Evolutionary conservation across 306 rosid genomes (phyloP).

Genomic region (Gastrolobium bilobum): DNA sequence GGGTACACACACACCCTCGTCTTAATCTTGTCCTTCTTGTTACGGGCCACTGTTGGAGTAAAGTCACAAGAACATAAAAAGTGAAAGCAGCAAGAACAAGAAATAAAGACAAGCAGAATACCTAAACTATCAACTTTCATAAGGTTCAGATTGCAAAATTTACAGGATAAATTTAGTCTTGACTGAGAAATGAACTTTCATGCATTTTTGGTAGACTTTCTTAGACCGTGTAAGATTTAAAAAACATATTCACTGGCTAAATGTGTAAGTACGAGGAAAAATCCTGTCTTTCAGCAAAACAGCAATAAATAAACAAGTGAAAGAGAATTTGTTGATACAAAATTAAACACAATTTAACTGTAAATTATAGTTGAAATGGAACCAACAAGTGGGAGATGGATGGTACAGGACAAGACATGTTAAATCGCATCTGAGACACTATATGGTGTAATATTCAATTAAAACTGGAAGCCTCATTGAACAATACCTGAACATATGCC

Average conservation of each 20-base stretch:
- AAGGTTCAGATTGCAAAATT: slow-evolving; percentile 19
- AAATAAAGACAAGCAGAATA: slow-evolving; percentile 33
- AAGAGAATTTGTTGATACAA: not conserved
- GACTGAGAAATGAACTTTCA: slow-evolving; percentile 19
- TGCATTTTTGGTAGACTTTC: slow-evolving; percentile 17
- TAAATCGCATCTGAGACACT: slow-evolving; percentile 8
- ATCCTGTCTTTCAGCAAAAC: not conserved
- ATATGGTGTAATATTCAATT: slow-evolving; percentile 15
- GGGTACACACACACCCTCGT: not conserved
- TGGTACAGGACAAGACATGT: not conserved
- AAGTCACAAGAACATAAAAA: not conserved
- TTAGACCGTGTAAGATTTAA: not conserved
- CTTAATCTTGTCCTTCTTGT: not conserved
- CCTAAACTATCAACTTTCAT: slow-evolving; percentile 9
- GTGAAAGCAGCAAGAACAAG: not conserved
- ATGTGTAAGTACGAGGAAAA: not conserved
- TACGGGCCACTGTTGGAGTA: not conserved
- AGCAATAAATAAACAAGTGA: slow-evolving; percentile 15
- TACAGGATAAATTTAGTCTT: slow-evolving; percentile 12
- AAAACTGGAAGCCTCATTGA: slow-evolving; percentile 24
- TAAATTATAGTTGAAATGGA: slow-evolving; percentile 1
- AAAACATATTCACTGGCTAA: not conserved
- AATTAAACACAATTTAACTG: not conserved
- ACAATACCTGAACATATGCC: slow-evolving; percentile 28
- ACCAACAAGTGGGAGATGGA: not conserved